Conservation (phyloP, 2,329 filamentous ascomycete genomes). For the Alternaria dauci region DNA sequence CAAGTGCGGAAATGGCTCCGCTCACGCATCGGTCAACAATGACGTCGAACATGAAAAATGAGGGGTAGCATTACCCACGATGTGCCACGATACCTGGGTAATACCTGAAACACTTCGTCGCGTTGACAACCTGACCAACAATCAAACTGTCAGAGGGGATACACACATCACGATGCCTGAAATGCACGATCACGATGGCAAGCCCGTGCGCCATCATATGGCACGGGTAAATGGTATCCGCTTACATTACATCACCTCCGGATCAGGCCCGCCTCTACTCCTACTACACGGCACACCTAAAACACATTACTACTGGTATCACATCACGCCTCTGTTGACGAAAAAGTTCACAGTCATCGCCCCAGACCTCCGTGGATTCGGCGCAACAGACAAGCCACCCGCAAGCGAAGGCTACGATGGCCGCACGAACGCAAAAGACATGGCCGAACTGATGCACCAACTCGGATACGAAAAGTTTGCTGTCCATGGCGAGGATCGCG, state of each 20-base stretch:
- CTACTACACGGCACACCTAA: conserved; percentile 35
- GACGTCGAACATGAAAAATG: background rate
- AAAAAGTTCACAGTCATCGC: conserved; percentile 50
- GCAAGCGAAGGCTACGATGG: conserved; percentile 50
- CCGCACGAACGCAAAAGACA: conserved; percentile 47
- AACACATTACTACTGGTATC: conserved; percentile 49
- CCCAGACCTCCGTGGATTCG: conserved; percentile 50
- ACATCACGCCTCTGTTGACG: conserved; percentile 46
- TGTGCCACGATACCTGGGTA: background rate
- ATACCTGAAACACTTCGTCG: background rate
- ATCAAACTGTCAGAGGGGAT: background rate
- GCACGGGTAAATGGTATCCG: conserved; percentile 34
- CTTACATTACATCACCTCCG: conserved; percentile 33
- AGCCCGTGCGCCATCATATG: conserved; percentile 25
- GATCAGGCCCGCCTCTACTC: conserved; percentile 28
- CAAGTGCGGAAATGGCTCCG: background rate
- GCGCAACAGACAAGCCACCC: conserved; percentile 53
- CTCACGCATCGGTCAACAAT: background rate
- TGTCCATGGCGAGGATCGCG: conserved; percentile 66
- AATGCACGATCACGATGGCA: conserved; percentile 26
- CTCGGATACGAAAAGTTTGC: conserved; percentile 76
- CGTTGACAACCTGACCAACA: background rate
- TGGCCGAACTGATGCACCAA: conserved; percentile 43
- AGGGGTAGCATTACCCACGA: background rate
- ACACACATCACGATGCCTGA: conserved; percentile 25